Base-by-base conservation (phyloP, 164 flowering plant genomes). In the Cinnamomum chago region DNA sequence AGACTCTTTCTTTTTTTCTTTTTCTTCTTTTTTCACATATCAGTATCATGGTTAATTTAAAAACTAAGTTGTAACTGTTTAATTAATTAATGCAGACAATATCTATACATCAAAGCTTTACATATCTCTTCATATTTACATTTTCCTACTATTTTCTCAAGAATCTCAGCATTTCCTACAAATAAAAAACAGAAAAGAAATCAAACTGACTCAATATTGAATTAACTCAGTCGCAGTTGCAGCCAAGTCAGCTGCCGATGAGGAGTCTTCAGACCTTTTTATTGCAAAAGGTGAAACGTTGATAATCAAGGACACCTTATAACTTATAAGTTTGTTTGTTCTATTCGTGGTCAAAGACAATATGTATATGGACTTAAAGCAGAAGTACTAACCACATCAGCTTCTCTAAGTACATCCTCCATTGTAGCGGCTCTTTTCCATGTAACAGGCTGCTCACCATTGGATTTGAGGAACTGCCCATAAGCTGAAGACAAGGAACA, bases 341-440 rank as follows among this genome's bases (percentile, higher is more conserved):
- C 69, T 13, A 51, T 68, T 40, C 25, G 47, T 33, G n/a, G 40
- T 23, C 55, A 58, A 51, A 30, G 33, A 4, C 23, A n/a, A 20
- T 22, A 55, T 52, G 52, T 22, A 66, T 66, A 17, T 28, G 6
- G 22, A 67, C 10, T 65, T 4, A 3, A 25, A 47, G 40, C 27
- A 66, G 12, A 23, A 24, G 50, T 5, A 5, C 90, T 52, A 55
- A 93, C 99, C 90, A 95, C 82, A 85, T 95, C 98, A 66, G 96
- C 97, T 72, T 90, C 87, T 25, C 74, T 84, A 50, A 95, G 95
- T 62, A 95, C 99, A 82, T 93, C 98, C 50, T 90, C 92, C 99
- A 91, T 92, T 62, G 79, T 58, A 10, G 90, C 50, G 47, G 98
- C 97, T 85, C 98, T 83, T 86, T 79, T 95, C 99, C 99, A 95